A percentile compares a stretch with the other conserved stretches of the same genome.
These are phyloP conservation scores for Boletus semigastroideus DNA, from an alignment of 1,284 basidiomycete species.

Conservation along the genomic window DNA sequence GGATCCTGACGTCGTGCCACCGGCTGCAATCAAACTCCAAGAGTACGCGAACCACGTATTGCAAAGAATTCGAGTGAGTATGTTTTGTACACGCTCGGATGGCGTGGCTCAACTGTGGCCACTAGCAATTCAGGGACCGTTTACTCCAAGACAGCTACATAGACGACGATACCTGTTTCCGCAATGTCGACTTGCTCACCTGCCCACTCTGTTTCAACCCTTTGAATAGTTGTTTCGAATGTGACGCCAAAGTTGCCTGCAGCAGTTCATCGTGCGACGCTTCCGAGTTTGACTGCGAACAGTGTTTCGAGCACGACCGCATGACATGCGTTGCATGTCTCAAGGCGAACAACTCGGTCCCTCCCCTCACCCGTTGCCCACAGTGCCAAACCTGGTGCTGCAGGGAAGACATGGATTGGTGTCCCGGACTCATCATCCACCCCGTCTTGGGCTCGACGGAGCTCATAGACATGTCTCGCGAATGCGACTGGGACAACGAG, in stretches of 20 bases:
- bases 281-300: background rate
- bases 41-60: conserved; percentile 11
- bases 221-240: conserved; percentile 15
- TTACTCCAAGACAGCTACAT: conserved; percentile 5
- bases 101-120: background rate
- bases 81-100: background rate
- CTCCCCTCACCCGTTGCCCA: conserved; percentile 13
- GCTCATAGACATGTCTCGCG: conserved; percentile 2
- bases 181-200: conserved; percentile 18
- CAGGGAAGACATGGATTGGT: conserved; percentile 17
- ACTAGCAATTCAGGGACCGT: conserved; percentile 17
- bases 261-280: background rate
- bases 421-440: conserved; percentile 11
- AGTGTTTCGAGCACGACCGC: conserved; percentile 7
- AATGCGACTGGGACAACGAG: conserved; percentile 8
- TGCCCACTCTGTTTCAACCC: conserved; percentile 15
- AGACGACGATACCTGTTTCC: conserved; percentile 7
- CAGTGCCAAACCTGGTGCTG: conserved; percentile 14
- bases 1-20: background rate
- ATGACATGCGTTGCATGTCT: conserved; percentile 17
- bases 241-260: conserved; percentile 16
- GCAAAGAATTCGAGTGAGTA: conserved; percentile 6
- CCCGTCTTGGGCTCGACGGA: conserved; percentile 12
- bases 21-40: conserved; percentile 8
- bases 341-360: background rate